These are phyloP conservation scores for Triticum monococcum DNA, from an alignment of 176 grass and related monocot genomes.

Conservation along the genomic window DNA sequence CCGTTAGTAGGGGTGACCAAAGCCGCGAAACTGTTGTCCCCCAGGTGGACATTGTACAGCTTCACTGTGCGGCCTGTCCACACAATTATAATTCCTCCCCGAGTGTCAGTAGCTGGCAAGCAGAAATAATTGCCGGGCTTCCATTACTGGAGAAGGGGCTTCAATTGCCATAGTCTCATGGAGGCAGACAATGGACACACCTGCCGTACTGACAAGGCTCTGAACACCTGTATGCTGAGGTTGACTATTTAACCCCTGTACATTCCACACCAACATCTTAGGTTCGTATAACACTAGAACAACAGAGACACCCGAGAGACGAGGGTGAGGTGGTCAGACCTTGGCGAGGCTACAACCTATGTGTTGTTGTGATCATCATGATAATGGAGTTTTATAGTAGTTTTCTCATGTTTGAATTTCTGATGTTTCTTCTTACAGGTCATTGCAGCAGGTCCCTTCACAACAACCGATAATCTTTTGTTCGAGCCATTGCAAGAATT, in stretches of 20 bases:
- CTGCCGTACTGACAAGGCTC: background rate
- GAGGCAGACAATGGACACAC: background rate
- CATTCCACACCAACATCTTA: background rate
- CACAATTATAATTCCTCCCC: background rate
- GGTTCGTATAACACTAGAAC: background rate
- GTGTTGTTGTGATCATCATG: background rate
- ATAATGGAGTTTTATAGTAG: background rate
- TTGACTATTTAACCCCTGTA: background rate
- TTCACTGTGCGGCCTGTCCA: background rate
- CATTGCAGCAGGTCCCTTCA: constrained; percentile 86
- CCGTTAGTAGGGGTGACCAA: background rate
- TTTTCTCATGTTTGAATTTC: constrained; percentile 20
- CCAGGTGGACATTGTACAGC: background rate
- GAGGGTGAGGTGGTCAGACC: background rate
- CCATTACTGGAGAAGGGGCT: background rate
- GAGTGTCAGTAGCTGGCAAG: background rate
- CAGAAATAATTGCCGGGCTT: background rate
- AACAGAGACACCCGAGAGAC: background rate
- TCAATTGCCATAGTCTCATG: background rate
- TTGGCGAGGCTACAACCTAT: background rate
- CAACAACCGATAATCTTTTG: constrained; percentile 87
- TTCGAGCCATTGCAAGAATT: constrained; percentile 93
- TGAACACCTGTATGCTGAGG: background rate
- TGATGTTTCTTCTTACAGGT: constrained; percentile 56
- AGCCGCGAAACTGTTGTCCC: background rate